These are phyloP conservation scores for Deuterostichococcus epilithicus DNA, from an alignment of 139 green algal species.

Conservation along the genomic window DNA sequence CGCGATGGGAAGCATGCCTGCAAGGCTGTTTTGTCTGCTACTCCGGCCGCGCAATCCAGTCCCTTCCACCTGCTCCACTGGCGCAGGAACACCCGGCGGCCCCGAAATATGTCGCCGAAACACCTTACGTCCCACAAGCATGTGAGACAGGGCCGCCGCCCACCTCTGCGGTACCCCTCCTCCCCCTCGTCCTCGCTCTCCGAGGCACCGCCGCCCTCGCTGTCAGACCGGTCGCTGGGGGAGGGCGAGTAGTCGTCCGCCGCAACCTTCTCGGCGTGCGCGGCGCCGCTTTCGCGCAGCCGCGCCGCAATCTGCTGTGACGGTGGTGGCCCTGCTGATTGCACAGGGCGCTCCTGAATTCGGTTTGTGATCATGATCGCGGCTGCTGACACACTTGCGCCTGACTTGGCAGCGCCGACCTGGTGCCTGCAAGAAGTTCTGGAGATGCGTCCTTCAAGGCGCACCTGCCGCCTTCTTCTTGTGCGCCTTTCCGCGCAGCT, in stretches of 20 bases:
- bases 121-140: not conserved
- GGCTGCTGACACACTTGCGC: too few relatives aligned
- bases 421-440: too few relatives aligned
- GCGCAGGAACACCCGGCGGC: not conserved
- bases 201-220: not conserved
- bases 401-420: too few relatives aligned
- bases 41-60: not conserved
- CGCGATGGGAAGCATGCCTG: not conserved
- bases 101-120: not conserved
- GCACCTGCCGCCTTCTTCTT: not conserved
- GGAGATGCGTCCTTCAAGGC: too few relatives aligned
- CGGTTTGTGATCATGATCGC: too few relatives aligned
- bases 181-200: slow-evolving; percentile 56
- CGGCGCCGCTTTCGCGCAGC: not conserved
- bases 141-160: not conserved
- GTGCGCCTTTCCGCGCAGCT: not conserved
- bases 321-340: not conserved
- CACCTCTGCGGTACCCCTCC: slow-evolving; percentile 60
- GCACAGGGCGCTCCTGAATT: too few relatives aligned
- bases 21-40: not conserved
- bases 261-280: not conserved
- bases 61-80: not conserved
- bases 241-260: not conserved
- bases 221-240: slow-evolving; percentile 33
- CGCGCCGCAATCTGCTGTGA: slow-evolving; percentile 3